Evolutionary conservation across 2,329 filamentous ascomycete genomes (phyloP), one percentile per base, ranked within the genome.

Genomic region (Zasmidium citrigriseum): DNA sequence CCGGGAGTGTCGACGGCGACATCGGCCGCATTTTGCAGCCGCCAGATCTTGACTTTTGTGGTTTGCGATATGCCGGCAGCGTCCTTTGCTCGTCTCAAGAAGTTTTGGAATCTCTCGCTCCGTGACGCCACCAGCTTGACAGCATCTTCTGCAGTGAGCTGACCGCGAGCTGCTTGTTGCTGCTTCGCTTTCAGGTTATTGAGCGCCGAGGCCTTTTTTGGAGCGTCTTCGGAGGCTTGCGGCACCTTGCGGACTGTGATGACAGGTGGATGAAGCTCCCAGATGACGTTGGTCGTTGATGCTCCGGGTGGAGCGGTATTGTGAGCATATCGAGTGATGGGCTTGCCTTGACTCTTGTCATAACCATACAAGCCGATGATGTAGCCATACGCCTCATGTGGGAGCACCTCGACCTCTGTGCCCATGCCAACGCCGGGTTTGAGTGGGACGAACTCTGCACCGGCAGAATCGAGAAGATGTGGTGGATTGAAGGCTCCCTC

Each of bases 181-280:
- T 63, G 54, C 46, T 58, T 61, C 45, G 54, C 25, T 46, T 54
- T 57, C 12, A 69, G 54, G 7, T 46, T 58, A 3, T 50, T 20
- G 9, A 3, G 16, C 11, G 38, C 20, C 25, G 44, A 50, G 16
- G 27, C 44, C 18, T 82, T 78, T 2, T 84, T 84, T 9, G 75
- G 46, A 7, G 38, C 18, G 5, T 61, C 54, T 3, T 46, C 21
- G 9, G 51, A 44, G 3, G 55, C 72, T 65, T 80, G 81, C 72
- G 87, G 88, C 1, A 98, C 80, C 65, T 93, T 91, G 70, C 96
- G 86, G 60, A 98, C 81, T 1, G 87, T 91, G 72, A 97, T 90
- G 46, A 96, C 82, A 0, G 91, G 91, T 3, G 93, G 95, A 68
- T 92, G 86, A 44, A 91, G 80, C 75, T 98, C 95, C 72, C 89